Conservation (phyloP, 108 stramenopile genomes). For the Schizochytrium sp. region DNA sequence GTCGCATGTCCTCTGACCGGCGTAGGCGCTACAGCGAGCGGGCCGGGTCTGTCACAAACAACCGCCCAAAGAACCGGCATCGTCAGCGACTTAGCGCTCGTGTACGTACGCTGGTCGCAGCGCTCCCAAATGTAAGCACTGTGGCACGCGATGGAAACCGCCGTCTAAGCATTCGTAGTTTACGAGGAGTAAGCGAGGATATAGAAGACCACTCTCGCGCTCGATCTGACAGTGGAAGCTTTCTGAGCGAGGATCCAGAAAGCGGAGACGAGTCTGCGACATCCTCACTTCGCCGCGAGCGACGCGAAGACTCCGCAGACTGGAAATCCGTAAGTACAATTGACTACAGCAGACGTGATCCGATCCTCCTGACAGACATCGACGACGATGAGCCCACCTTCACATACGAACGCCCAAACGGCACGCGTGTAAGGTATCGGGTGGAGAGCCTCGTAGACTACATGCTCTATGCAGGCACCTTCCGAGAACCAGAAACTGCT, state of each 20-base stretch:
- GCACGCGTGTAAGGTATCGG: slow-evolving; percentile 39
- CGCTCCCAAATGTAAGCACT: not conserved
- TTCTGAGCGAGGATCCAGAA: not conserved
- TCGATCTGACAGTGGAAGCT: not conserved
- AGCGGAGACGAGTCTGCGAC: not conserved
- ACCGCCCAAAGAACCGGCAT: slow-evolving; percentile 1
- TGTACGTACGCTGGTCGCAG: not conserved
- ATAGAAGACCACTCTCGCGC: not conserved
- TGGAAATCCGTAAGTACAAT: not conserved
- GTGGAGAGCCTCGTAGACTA: slow-evolving; percentile 51
- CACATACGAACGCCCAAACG: slow-evolving; percentile 45
- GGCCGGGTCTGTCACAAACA: not conserved
- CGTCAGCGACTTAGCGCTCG: slow-evolving; percentile 1
- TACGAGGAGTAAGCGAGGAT: not conserved
- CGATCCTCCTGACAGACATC: slow-evolving; percentile 37
- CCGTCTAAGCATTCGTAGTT: not conserved
- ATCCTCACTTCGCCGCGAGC: not conserved
- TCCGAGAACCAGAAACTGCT: slow-evolving; percentile 9
- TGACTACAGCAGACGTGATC: slow-evolving; percentile 37
- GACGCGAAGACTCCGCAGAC: not conserved
- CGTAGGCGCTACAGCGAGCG: slow-evolving; percentile 24
- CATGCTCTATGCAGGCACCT: slow-evolving; percentile 48
- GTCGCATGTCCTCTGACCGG: not conserved
- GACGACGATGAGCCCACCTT: slow-evolving; percentile 28
- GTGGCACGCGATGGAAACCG: not conserved